Percentiles rank a stretch among this genome's conserved stretches.
Conservation (phyloP, 495 filamentous ascomycete species). For the Talaromyces ruber region DNA sequence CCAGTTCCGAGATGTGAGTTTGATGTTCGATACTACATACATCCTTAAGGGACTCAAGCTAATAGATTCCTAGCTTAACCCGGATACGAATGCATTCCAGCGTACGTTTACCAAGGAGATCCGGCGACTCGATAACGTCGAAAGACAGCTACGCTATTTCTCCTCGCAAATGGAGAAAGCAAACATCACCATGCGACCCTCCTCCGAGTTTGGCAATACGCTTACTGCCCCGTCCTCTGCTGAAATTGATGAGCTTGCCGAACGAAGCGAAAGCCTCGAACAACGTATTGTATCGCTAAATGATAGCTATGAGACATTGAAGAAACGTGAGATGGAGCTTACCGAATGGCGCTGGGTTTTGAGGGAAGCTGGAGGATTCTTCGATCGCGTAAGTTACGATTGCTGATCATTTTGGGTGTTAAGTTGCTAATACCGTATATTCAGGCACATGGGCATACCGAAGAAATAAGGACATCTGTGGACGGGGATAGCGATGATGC, state of each 20-base stretch:
- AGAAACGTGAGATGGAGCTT: constrained; percentile 93
- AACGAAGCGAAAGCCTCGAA: constrained; percentile 85
- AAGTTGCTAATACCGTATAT: constrained; percentile 8
- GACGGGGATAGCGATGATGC: constrained; percentile 74
- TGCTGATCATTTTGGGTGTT: constrained; percentile 12
- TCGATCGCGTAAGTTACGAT: constrained; percentile 57
- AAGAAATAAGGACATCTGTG: constrained; percentile 87
- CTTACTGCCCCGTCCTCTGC: constrained; percentile 78
- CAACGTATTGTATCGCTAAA: constrained; percentile 85
- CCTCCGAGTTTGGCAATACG: constrained; percentile 77
- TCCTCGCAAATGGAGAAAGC: constrained; percentile 90
- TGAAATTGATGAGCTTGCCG: constrained; percentile 91
- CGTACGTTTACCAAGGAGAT: constrained; percentile 97
- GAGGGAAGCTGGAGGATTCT: constrained; percentile 90
- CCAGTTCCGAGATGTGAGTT: constrained; percentile 92
- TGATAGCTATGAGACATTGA: constrained; percentile 95
- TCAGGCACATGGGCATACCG: constrained; percentile 82
- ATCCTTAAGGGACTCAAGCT: neutral
- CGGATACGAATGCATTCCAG: constrained; percentile 87
- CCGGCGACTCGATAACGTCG: constrained; percentile 91
- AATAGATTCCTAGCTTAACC: constrained; percentile 61
- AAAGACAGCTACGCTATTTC: constrained; percentile 94
- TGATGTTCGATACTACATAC: neutral
- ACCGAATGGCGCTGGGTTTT: constrained; percentile 98
- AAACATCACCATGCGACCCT: constrained; percentile 68